phyloP scores from a whole-genome alignment of 495 filamentous ascomycete species.

The Pyronema domesticum region DNA sequence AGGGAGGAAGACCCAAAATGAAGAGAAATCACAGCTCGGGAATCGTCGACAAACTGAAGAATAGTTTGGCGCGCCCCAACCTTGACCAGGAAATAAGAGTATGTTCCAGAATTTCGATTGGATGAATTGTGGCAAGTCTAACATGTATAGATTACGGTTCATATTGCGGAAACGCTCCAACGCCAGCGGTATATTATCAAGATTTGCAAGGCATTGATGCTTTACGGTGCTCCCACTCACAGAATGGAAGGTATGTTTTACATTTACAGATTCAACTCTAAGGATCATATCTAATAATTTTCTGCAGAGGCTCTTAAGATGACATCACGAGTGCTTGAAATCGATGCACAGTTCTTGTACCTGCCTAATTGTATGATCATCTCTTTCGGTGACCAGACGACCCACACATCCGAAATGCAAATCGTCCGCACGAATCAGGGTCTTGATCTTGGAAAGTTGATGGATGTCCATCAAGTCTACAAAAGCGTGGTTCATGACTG shows the following conservation, averaged over 20 bases:
- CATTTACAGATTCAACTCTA: not conserved
- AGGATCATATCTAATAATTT: not conserved
- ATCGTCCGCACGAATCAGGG: conserved; percentile 61
- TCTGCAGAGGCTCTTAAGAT: conserved; percentile 62
- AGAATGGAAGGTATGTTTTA: conserved; percentile 27
- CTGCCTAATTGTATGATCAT: conserved; percentile 92
- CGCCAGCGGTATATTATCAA: conserved; percentile 72
- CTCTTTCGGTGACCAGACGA: conserved; percentile 75
- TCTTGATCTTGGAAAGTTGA: conserved; percentile 66
- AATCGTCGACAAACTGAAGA: conserved; percentile 27
- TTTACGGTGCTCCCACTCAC: conserved; percentile 44
- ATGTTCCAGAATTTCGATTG: not conserved
- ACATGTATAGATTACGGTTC: conserved; percentile 46
- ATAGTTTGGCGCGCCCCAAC: conserved; percentile 30
- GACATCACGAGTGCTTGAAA: conserved; percentile 73
- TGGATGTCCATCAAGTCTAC: conserved; percentile 76
- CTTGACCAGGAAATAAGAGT: conserved; percentile 48
- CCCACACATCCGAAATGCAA: conserved; percentile 86
- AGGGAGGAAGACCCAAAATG: conserved; percentile 26
- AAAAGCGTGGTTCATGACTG: conserved; percentile 85
- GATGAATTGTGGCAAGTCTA: not conserved
- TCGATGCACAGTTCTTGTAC: conserved; percentile 82
- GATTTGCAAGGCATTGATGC: conserved; percentile 76
- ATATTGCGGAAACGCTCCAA: conserved; percentile 68
- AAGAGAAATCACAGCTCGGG: conserved; percentile 32